Evolutionary conservation across 2,329 filamentous ascomycete species (phyloP).

Genomic region (Ampelomyces quisqualis): DNA sequence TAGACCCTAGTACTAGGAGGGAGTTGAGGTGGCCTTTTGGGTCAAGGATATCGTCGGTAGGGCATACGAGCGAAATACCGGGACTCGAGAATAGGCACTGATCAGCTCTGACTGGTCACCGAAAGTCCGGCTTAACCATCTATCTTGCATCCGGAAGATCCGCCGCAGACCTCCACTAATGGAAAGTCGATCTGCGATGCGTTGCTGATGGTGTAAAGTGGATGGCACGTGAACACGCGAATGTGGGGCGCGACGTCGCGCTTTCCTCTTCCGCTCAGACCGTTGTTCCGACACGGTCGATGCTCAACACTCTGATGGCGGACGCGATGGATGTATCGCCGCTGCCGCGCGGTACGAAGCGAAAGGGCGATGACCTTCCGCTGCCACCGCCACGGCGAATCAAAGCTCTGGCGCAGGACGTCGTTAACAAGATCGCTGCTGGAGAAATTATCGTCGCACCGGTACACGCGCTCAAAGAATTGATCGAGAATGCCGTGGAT

Average conservation of each 20-base stretch:
- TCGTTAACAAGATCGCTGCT: conserved; percentile 97
- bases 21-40: no score
- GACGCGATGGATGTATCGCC: conserved; percentile 36
- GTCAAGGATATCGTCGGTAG: no score
- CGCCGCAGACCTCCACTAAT: no score
- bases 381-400: conserved; percentile 50
- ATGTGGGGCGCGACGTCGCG: conserved; percentile 19
- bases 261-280: conserved; percentile 11
- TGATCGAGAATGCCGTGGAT: conserved; percentile 96
- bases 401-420: conserved; percentile 83
- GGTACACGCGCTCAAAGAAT: conserved; percentile 91
- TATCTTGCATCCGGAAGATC: no score
- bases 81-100: no score
- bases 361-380: conserved; percentile 39
- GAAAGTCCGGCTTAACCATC: no score
- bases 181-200: no score
- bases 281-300: conserved; percentile 3
- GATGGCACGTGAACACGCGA: conserved; percentile 21
- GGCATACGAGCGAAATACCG: no score
- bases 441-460: conserved; percentile 98
- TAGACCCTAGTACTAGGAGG: no score
- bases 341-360: conserved; percentile 41
- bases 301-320: conserved; percentile 20
- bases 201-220: background rate
- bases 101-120: no score